Evolutionary conservation across 2,329 filamentous ascomycete species (phyloP).

Genomic region (Pseudodiploospora longispora): DNA sequence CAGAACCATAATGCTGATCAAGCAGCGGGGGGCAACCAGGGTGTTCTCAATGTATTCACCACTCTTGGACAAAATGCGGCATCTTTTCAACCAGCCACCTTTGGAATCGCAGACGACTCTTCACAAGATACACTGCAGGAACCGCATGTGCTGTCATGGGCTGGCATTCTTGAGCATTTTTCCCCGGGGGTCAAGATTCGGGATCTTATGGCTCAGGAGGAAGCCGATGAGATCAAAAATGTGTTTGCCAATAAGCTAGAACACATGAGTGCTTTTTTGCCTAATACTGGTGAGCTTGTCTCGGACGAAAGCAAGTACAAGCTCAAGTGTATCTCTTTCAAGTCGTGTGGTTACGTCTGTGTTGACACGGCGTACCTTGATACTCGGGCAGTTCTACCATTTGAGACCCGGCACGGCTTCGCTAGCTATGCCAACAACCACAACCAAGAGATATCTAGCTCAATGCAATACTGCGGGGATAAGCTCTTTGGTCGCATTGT

Average conservation of each 20-base stretch:
- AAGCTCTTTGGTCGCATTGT: constrained; percentile 27
- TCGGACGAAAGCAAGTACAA: constrained; percentile 20
- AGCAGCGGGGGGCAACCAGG: too few species aligned
- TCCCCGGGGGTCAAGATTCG: constrained; percentile 27
- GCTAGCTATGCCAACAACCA: constrained; percentile 1
- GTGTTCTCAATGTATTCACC: too few species aligned
- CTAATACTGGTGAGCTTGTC: constrained; percentile 9
- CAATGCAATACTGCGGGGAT: constrained; percentile 30
- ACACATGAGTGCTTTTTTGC: background rate
- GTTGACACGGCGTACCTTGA: constrained; percentile 30
- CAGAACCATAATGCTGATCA: too few species aligned
- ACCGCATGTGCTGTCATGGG: constrained; percentile 30
- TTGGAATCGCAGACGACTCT: background rate
- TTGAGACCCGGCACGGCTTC: background rate
- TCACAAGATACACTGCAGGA: constrained; percentile 13
- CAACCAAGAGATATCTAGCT: constrained; percentile 14
- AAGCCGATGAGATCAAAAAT: background rate
- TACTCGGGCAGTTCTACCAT: constrained; percentile 26
- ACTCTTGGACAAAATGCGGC: background rate
- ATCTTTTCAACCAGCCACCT: background rate
- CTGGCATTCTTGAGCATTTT: constrained; percentile 34
- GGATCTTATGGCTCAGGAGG: background rate
- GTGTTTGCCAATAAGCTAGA: background rate
- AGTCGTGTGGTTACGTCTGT: constrained; percentile 53
- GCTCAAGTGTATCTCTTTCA: constrained; percentile 39